These are phyloP conservation scores for Aspergillus ellipticus DNA, from an alignment of 495 filamentous ascomycete species.

Conservation along the genomic window DNA sequence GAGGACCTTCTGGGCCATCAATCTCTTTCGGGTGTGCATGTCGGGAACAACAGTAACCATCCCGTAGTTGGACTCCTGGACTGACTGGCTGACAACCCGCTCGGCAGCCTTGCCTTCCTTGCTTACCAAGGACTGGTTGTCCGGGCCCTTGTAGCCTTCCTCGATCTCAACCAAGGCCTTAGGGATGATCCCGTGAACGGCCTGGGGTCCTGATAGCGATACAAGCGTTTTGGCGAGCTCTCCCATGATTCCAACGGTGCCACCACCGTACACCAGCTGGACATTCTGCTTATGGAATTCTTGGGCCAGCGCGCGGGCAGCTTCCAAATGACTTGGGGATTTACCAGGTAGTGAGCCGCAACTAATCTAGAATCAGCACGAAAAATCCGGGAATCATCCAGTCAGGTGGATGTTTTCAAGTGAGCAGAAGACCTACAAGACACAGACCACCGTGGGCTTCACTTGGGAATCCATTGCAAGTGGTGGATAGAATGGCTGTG, in stretches of 20 bases:
- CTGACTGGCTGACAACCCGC: slow-evolving; percentile 37
- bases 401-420: background rate
- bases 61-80: slow-evolving; percentile 70
- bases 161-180: slow-evolving; percentile 79
- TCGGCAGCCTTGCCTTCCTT: slow-evolving; percentile 38
- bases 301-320: slow-evolving; percentile 73
- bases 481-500: background rate
- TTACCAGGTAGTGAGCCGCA: background rate
- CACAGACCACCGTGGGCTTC: background rate
- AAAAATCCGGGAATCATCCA: background rate
- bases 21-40: slow-evolving; percentile 90
- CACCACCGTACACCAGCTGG: slow-evolving; percentile 87
- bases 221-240: slow-evolving; percentile 86
- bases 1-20: slow-evolving; percentile 87
- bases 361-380: background rate
- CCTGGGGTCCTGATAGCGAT: slow-evolving; percentile 69
- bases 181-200: slow-evolving; percentile 93
- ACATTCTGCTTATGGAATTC: slow-evolving; percentile 72
- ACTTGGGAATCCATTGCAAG: background rate
- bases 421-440: background rate
- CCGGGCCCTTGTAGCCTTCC: slow-evolving; percentile 47
- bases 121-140: background rate
- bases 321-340: slow-evolving; percentile 59
- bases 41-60: slow-evolving; percentile 82
- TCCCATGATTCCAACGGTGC: slow-evolving; percentile 93